A percentile compares a stretch with the other conserved stretches of the same genome.
Evolutionary conservation across 1,284 basidiomycete species (phyloP).

Genomic region (Boletus subluridellus): DNA sequence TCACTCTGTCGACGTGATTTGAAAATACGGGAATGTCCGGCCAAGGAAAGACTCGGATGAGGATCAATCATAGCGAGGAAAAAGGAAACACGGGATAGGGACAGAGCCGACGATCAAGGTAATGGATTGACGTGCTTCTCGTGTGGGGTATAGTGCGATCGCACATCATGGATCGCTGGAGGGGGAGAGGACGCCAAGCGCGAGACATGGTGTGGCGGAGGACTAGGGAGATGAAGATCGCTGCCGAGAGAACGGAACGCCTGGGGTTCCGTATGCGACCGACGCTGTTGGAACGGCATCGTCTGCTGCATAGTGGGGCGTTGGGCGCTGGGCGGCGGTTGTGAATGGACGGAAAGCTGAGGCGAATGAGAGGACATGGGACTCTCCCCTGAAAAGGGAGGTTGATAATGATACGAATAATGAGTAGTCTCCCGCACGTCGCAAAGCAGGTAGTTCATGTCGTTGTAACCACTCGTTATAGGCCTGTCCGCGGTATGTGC

Average conservation of each 20-base stretch:
- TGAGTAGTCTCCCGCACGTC: slow-evolving; percentile 33
- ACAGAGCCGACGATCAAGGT: slow-evolving; percentile 30
- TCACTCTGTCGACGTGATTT: slow-evolving; percentile 30
- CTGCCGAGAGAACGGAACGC: slow-evolving; percentile 31
- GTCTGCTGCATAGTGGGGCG: slow-evolving; percentile 29
- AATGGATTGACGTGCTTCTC: slow-evolving; percentile 38
- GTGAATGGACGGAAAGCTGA: slow-evolving; percentile 35
- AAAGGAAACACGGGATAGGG: slow-evolving; percentile 16
- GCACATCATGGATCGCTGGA: slow-evolving; percentile 35
- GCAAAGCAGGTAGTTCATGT: slow-evolving; percentile 36
- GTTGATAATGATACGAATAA: slow-evolving; percentile 38
- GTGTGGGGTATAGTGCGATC: slow-evolving; percentile 37
- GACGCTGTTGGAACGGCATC: slow-evolving; percentile 34
- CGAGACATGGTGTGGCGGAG: slow-evolving; percentile 32
- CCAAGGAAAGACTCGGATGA: slow-evolving; percentile 15
- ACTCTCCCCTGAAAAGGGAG: slow-evolving; percentile 34
- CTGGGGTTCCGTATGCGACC: slow-evolving; percentile 34
- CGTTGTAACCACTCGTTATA: slow-evolving; percentile 34
- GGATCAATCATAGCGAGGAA: slow-evolving; percentile 26
- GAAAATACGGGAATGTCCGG: slow-evolving; percentile 34
- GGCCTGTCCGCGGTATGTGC: slow-evolving; percentile 32
- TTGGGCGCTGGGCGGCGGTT: slow-evolving; percentile 29
- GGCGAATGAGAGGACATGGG: slow-evolving; percentile 34
- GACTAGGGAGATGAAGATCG: slow-evolving; percentile 36
- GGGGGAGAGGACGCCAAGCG: slow-evolving; percentile 33